phyloP scores from a whole-genome alignment of 2,329 filamentous ascomycete species.

The Leptographium procerum region DNA sequence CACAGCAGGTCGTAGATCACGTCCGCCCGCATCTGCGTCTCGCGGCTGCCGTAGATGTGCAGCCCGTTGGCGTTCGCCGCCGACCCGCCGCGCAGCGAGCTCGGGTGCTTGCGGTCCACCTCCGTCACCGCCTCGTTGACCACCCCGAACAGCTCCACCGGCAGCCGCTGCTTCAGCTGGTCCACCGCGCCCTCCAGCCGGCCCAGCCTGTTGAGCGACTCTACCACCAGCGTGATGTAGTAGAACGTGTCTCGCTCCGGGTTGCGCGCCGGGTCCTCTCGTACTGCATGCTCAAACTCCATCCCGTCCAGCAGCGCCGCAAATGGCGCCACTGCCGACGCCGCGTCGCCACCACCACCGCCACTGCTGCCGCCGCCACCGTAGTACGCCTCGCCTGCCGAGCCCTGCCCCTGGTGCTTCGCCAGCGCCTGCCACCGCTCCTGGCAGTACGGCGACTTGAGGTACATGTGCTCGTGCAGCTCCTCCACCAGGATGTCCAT shows the following conservation, averaged over 20 bases:
- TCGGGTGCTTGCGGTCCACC: constrained; percentile 86
- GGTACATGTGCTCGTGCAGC: constrained; percentile 89
- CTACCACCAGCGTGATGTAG: constrained; percentile 79
- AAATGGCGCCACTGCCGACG: constrained; percentile 36
- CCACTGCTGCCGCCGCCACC: background rate
- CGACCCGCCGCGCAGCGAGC: constrained; percentile 39
- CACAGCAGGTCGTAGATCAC: constrained; percentile 86
- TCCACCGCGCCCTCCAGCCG: constrained; percentile 78
- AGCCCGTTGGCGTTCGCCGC: constrained; percentile 17
- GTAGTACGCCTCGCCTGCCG: constrained; percentile 1
- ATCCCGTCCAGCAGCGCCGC: constrained; percentile 48
- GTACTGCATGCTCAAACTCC: constrained; percentile 49
- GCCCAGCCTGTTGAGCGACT: constrained; percentile 81
- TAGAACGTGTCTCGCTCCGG: constrained; percentile 92
- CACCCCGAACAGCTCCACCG: constrained; percentile 85
- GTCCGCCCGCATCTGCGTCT: constrained; percentile 67
- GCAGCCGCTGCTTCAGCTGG: constrained; percentile 81
- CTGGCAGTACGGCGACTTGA: constrained; percentile 96
- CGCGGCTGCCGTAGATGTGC: constrained; percentile 53
- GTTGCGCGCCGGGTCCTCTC: constrained; percentile 85
- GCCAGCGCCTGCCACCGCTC: constrained; percentile 84
- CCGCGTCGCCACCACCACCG: background rate
- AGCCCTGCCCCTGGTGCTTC: constrained; percentile 53
- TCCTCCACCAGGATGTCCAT: constrained; percentile 97
- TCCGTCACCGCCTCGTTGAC: constrained; percentile 93